Percentiles rank a stretch among this genome's conserved stretches.
These are phyloP conservation scores for Poronia punctata DNA, from an alignment of 495 filamentous ascomycete genomes.

Conservation along the genomic window DNA sequence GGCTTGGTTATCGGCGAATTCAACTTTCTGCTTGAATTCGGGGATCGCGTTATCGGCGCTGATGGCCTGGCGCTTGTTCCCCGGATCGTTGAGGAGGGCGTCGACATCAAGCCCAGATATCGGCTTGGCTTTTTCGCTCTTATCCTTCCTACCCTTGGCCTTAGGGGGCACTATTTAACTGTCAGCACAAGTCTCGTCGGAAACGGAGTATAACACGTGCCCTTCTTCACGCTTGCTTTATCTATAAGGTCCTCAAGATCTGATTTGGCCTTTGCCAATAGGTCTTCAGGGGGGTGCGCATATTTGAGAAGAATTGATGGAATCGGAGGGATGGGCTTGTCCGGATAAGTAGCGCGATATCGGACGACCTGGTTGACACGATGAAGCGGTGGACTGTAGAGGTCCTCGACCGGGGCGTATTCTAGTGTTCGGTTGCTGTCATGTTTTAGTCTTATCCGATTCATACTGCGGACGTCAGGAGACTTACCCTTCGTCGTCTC, in stretches of 20 bases:
- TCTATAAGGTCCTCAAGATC: constrained; percentile 58
- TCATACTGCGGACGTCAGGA: neutral
- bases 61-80: constrained; percentile 52
- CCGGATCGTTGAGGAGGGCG: constrained; percentile 53
- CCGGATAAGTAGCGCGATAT: constrained; percentile 69
- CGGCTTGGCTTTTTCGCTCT: constrained; percentile 67
- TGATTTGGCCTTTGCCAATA: constrained; percentile 48
- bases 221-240: constrained; percentile 80
- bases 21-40: constrained; percentile 80
- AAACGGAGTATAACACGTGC: constrained; percentile 28
- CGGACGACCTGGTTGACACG: constrained; percentile 79
- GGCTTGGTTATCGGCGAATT: constrained; percentile 51
- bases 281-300: constrained; percentile 62
- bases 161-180: constrained; percentile 69
- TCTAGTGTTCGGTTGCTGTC: constrained; percentile 55
- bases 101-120: constrained; percentile 88
- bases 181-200: constrained; percentile 19
- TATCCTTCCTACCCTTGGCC: constrained; percentile 62
- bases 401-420: constrained; percentile 73
- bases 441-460: constrained; percentile 23
- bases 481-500: constrained; percentile 63
- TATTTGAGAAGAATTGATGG: constrained; percentile 65
- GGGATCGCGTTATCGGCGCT: constrained; percentile 77
- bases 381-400: constrained; percentile 87
- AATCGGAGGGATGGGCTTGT: constrained; percentile 58